These are phyloP conservation scores for Rhizoclosmatium globosum DNA, from an alignment of 192 early-diverging fungal genomes.

Conservation along the genomic window DNA sequence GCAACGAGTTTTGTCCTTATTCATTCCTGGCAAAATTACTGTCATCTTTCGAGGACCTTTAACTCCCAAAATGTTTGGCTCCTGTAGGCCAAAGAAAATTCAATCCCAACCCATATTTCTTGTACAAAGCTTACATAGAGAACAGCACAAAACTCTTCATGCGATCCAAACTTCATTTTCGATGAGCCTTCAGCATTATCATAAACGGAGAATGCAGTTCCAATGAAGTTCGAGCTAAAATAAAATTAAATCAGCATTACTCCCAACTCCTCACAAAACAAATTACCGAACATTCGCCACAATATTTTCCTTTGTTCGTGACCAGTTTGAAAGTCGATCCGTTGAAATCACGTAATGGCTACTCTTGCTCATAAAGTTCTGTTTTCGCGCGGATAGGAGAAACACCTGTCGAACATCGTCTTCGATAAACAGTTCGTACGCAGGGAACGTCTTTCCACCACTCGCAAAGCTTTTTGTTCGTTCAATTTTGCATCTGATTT, in stretches of 20 bases:
- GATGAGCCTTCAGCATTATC: slow-evolving; percentile 55
- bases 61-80: slow-evolving; percentile 86
- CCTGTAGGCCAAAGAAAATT: slow-evolving; percentile 52
- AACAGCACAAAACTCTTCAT: slow-evolving; percentile 79
- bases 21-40: slow-evolving; percentile 78
- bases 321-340: slow-evolving; percentile 14
- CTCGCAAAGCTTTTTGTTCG: slow-evolving; percentile 63
- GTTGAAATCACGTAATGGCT: slow-evolving; percentile 69
- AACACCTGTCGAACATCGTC: slow-evolving; percentile 54
- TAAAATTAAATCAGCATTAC: slow-evolving; percentile 28
- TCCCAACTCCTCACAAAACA: not conserved
- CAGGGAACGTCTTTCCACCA: slow-evolving; percentile 69
- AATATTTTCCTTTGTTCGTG: slow-evolving; percentile 33
- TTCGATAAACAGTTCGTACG: slow-evolving; percentile 76
- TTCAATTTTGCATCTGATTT: slow-evolving; percentile 73
- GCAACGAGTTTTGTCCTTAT: slow-evolving; percentile 61
- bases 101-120: not conserved
- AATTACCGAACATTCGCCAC: slow-evolving; percentile 57
- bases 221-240: slow-evolving; percentile 83
- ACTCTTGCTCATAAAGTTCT: slow-evolving; percentile 68
- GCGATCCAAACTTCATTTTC: slow-evolving; percentile 28
- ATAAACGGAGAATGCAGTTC: slow-evolving; percentile 83
- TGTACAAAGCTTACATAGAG: slow-evolving; percentile 66
- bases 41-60: slow-evolving; percentile 95
- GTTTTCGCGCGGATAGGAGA: slow-evolving; percentile 74